These are phyloP conservation scores for Chaetomium cochliodes DNA, from an alignment of 495 filamentous ascomycete species.

Conservation along the genomic window DNA sequence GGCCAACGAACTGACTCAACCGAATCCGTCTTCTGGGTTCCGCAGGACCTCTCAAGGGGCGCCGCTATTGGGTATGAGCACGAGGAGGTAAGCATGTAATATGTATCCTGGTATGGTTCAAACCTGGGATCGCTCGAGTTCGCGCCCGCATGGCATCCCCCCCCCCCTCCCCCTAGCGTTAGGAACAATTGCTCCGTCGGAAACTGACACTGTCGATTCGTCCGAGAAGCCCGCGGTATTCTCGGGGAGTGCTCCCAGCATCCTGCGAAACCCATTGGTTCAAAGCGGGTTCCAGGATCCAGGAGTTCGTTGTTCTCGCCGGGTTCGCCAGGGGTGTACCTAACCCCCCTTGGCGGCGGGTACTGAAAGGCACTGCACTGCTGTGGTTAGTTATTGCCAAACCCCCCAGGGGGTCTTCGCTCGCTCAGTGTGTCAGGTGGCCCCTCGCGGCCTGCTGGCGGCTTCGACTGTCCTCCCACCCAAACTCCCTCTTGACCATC, in stretches of 20 bases:
- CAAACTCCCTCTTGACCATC: not conserved
- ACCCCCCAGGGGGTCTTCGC: not conserved
- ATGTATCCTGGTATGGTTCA: too few relatives aligned
- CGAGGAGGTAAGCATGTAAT: too few relatives aligned
- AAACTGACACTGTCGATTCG: too few relatives aligned
- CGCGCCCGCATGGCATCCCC: too few relatives aligned
- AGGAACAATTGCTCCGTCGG: too few relatives aligned
- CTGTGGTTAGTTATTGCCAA: not conserved
- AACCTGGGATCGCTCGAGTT: too few relatives aligned
- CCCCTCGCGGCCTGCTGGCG: not conserved
- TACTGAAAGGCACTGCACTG: not conserved
- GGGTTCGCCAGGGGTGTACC: not conserved
- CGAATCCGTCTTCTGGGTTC: not conserved
- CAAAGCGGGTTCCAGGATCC: not conserved
- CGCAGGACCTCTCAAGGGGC: too few relatives aligned
- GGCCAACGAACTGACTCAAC: not conserved
- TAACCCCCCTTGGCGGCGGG: constrained; percentile 1
- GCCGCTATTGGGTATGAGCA: too few relatives aligned
- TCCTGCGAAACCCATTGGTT: not conserved
- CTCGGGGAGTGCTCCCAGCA: too few relatives aligned
- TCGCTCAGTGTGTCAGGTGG: not conserved
- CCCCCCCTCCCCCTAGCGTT: too few relatives aligned
- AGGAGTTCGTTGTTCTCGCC: not conserved
- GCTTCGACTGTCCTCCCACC: not conserved
- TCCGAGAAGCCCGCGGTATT: too few relatives aligned